Percentiles rank a stretch among this genome's conserved stretches.
Conservation (phyloP, 495 filamentous ascomycete genomes). For the Lineolata rhizophorae region DNA sequence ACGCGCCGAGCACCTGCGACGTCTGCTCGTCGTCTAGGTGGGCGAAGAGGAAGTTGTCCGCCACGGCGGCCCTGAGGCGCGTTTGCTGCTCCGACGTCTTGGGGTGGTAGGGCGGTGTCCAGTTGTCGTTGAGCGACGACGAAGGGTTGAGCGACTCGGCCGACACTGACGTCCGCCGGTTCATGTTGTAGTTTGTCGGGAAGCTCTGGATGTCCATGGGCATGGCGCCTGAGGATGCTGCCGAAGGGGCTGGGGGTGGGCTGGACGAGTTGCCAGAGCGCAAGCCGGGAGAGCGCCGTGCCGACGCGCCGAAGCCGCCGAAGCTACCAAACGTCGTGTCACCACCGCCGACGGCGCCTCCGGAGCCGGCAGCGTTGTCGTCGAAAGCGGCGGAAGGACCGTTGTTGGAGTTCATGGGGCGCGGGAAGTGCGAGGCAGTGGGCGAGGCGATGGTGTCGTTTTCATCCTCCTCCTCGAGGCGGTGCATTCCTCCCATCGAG, state of each 20-base stretch:
- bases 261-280: too few relatives aligned
- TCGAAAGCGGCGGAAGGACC: slow-evolving; percentile 2
- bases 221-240: slow-evolving; percentile 2
- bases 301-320: slow-evolving; percentile 4
- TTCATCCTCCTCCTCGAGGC: slow-evolving; percentile 33
- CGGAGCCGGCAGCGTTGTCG: too few relatives aligned
- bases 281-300: slow-evolving; percentile 3
- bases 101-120: slow-evolving; percentile 64
- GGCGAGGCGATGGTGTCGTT: slow-evolving; percentile 36
- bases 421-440: slow-evolving; percentile 31
- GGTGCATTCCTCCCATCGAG: slow-evolving; percentile 2
- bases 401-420: slow-evolving; percentile 11
- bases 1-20: slow-evolving; percentile 64
- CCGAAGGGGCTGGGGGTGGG: slow-evolving; percentile 2
- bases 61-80: slow-evolving; percentile 62
- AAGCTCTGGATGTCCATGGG: slow-evolving; percentile 36
- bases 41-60: slow-evolving; percentile 80
- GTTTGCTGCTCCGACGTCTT: slow-evolving; percentile 64
- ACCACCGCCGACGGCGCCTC: too few relatives aligned
- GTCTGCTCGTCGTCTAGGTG: slow-evolving; percentile 86
- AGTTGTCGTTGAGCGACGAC: slow-evolving; percentile 62
- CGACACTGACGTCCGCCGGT: slow-evolving; percentile 84
- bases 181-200: slow-evolving; percentile 83
- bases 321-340: slow-evolving; percentile 21
- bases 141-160: slow-evolving; percentile 88